Evolutionary conservation across 2,329 filamentous ascomycete species (phyloP), one percentile per base, ranked within the genome.

Genomic region (Curvularia hawaiiensis): DNA sequence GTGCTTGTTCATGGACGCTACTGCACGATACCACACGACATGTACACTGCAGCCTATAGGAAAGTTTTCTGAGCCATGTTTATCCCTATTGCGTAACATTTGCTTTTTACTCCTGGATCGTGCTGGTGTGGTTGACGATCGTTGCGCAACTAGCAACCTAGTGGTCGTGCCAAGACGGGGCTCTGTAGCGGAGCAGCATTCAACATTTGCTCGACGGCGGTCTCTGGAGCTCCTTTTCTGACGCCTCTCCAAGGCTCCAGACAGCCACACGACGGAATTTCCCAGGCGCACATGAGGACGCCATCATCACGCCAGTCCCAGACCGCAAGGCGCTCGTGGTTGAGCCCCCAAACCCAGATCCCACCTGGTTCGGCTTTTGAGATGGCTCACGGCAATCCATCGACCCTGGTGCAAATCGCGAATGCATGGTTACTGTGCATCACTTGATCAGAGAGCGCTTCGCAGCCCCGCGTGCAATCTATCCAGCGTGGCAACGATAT

Each of bases 401-500:
- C 47, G 20, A 43, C 44, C 45, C 43, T 35, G 33, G 50, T 39
- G 57, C 51, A 56, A 54, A 57, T 61, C 51, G 45, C 35, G 40
- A 40, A 12, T 39, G 51, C 41, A 20, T 18, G 44, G 44, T n/a
- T 22, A 11, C 44, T 31, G 50, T 39, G 50, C 55, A 54, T 66
- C 63, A 64, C 48, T 61, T 61, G 63, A 64, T 52, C 59, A 60
- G 20, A 54, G 49, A 44, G 54, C 26, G 45, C 55, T 50, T 50
- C 6, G 50, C 56, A 54, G 47, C 54, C 58, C 53, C 56, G 55
- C 26, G 26, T 4, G 49, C 56, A 67, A 62, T 63, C 43, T 66
- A 60, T 43, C 31, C 47, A 58, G 62, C 62, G 62, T 68, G 68
- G 65, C 60, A 56, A 31, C 49, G 33, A 61, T 61, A 63, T 60